These are phyloP conservation scores for Dinochytrium kinnereticum DNA, from an alignment of 371 early-diverging fungal genomes.

Conservation along the genomic window DNA sequence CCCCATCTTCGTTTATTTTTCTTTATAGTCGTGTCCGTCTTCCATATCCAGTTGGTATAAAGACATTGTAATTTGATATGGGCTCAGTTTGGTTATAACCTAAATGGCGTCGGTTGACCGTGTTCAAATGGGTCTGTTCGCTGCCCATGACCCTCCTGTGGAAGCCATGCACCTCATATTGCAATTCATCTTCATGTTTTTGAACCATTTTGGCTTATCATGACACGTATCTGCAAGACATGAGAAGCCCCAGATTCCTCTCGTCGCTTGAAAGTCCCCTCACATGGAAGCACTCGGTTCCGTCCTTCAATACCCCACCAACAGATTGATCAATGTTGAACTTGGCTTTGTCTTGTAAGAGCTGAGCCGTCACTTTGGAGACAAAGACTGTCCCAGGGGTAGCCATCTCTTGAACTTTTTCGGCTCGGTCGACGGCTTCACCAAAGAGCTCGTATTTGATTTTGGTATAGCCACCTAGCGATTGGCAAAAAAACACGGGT, in stretches of 20 bases:
- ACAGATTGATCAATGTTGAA: not conserved
- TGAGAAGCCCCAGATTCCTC: not conserved
- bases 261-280: not conserved
- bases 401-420: slow-evolving; percentile 24
- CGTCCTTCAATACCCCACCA: not conserved
- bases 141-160: too few species aligned
- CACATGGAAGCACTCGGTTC: slow-evolving; percentile 3
- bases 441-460: slow-evolving; percentile 28
- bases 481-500: not conserved
- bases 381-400: slow-evolving; percentile 14
- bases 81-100: too few species aligned
- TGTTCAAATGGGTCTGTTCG: too few species aligned
- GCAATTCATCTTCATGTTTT: too few species aligned
- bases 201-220: too few species aligned
- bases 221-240: not conserved
- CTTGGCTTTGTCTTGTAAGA: not conserved
- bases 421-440: slow-evolving; percentile 15
- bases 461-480: slow-evolving; percentile 18
- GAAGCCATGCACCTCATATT: too few species aligned
- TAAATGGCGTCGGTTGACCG: too few species aligned
- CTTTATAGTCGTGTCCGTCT: too few species aligned
- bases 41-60: too few species aligned
- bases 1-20: too few species aligned
- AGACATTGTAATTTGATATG: too few species aligned
- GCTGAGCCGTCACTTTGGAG: not conserved